Evolutionary conservation across 2,329 filamentous ascomycete species (phyloP), one percentile per base, ranked within the genome.

Genomic region (Tetracladium maxilliforme): DNA sequence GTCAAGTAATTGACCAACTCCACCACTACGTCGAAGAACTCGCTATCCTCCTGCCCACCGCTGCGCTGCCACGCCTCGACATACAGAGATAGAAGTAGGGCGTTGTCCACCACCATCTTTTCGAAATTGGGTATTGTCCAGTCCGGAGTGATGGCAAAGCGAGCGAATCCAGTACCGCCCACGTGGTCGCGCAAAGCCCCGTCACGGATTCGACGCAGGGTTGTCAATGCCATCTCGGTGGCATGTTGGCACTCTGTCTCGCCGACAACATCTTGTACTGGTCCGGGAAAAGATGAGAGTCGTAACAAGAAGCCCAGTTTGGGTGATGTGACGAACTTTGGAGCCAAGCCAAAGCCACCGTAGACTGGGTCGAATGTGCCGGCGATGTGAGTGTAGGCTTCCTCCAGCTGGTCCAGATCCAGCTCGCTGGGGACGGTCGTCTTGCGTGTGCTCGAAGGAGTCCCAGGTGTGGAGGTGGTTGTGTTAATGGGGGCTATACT

Each of bases 51-150:
- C 51, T 47, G 14, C 40, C 47, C 9, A 22, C 34, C 27, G 4
- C 37, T 41, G 9, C 43, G 31, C 8, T 82, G 61, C 61, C 86
- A 95, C 0, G 81, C 86, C 41, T 94, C 84, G 6, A 92, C 61
- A 40, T 90, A 95, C 6, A 90, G 62, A 14, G 75, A 67, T 3
- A 98, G 56, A 2, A 95, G 62, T 37, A 94, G 76, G 0, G 81
- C 76, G 41, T 98, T 92, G 43, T 95, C 90, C 27, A 83, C 84
- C 7, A 94, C 67, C 66, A 95, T 84, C 57, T 95, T 95, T 55
- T 98, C 90, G 40, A 95, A 98, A 47, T 93, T 86, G 8, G 90
- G 90, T 23, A 95, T 58, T 33, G 78, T 81, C 90, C 90, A 98
- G 50, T 95, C 81, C 10, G 72, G 59, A 0, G 87, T 95, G 6